A percentile compares a stretch with the other conserved stretches of the same genome.
Conservation (phyloP, 257 asterid genomes). For the Nicotiana paniculata region DNA sequence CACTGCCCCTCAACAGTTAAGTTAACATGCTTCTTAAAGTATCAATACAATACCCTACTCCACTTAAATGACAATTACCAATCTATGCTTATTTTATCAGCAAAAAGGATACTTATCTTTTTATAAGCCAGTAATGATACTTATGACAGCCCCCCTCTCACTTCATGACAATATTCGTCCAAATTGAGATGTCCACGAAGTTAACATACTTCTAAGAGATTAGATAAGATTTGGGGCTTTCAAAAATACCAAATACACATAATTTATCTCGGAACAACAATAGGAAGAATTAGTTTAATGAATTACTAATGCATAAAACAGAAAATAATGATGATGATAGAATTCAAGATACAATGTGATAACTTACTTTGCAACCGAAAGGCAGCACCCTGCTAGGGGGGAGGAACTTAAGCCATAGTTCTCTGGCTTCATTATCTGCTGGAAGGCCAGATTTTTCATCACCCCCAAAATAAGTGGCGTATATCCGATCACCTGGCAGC, state of each 20-base stretch:
- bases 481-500: constrained; percentile 61
- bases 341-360: neutral
- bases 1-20: neutral
- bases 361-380: constrained; percentile 80
- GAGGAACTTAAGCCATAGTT: constrained; percentile 81
- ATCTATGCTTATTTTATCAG: neutral
- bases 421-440: constrained; percentile 79
- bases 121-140: neutral
- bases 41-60: neutral
- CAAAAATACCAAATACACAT: neutral
- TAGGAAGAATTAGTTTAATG: neutral
- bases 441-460: constrained; percentile 85
- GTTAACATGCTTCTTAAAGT: neutral
- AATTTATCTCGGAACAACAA: neutral
- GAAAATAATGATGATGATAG: neutral
- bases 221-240: neutral
- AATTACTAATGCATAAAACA: neutral
- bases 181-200: neutral
- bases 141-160: neutral
- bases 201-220: neutral
- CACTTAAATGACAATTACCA: neutral
- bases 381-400: constrained; percentile 77
- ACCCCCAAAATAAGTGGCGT: constrained; percentile 98
- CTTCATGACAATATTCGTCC: neutral
- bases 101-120: neutral